A percentile compares a stretch with the other conserved stretches of the same genome.
Conservation (phyloP, 305 asterid genomes). For the Fraxinus greggii region DNA sequence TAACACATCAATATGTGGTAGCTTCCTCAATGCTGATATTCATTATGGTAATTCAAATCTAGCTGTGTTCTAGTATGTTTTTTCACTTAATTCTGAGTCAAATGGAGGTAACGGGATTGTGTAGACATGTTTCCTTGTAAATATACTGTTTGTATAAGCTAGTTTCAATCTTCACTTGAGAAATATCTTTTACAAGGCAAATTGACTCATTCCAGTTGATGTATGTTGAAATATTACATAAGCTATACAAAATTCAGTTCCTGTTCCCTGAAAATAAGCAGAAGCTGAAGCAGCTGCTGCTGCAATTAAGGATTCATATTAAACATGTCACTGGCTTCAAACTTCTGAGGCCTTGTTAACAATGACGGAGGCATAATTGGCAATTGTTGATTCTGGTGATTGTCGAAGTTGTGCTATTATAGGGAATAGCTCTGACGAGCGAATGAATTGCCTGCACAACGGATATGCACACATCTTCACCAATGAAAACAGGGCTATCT, state of each 20-base stretch:
- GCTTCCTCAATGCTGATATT: neutral
- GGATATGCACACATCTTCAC: slow-evolving; percentile 94
- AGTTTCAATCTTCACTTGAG: neutral
- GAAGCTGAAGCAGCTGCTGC: neutral
- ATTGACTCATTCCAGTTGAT: neutral
- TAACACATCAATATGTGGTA: neutral
- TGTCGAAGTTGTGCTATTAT: slow-evolving; percentile 76
- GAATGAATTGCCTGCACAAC: slow-evolving; percentile 71
- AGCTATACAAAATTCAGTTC: slow-evolving; percentile 2
- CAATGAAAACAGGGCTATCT: slow-evolving; percentile 81
- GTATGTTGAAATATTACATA: neutral
- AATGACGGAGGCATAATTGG: slow-evolving; percentile 78
- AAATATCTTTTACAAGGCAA: neutral
- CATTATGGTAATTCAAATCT: neutral
- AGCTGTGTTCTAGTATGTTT: neutral
- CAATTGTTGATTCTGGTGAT: slow-evolving; percentile 88
- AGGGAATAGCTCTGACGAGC: slow-evolving; percentile 74
- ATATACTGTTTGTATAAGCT: neutral
- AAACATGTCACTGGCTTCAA: slow-evolving; percentile 17
- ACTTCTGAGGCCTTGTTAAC: slow-evolving; percentile 66
- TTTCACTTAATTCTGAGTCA: neutral
- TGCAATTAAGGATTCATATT: neutral
- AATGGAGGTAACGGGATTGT: neutral
- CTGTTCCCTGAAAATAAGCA: neutral
- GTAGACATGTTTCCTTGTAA: neutral